Base-by-base conservation (phyloP, 345 rosid species). In the Acer saccharum region DNA sequence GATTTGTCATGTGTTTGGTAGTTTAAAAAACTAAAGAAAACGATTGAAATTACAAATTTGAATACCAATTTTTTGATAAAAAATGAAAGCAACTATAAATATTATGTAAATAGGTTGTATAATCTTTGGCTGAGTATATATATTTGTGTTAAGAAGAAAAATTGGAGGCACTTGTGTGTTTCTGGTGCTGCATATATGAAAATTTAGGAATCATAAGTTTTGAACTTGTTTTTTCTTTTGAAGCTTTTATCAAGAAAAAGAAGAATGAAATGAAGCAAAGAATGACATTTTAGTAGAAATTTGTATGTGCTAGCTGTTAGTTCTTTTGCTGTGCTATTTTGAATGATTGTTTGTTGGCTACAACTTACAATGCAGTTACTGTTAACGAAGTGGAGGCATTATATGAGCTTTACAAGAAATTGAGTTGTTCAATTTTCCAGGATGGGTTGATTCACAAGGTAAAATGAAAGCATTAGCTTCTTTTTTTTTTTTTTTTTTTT, bases 361-460 rank as follows among this genome's bases (percentile, higher is more conserved):
- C 3, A 64, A 44, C 71, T 44, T 6, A 35, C 4, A 64, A 44
- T 73, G 88, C 88, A 90, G 95, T 93, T 80, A 79, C 91, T 25
- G 86, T 90, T 21, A 90, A 89, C 67, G 97, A 93, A 74, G 80
- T 93, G 82, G 94, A 91, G 84, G 94, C 97, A 2, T 78, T 93
- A 81, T 80, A 79, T 65, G 97, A 88, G 86, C 84, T 93, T 25
- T 93, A 84, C 81, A 88, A 89, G 92, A 89, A 85, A 80, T 50
- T 92, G 72, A 90, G 97, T 65, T 81, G 84, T 80, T 91, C 92
- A 0, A 86, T 93, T 55, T 79, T 90, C 54, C 86, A 88, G 54
- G 97, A 91, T 35, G 91, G 92, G n/a, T 81, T 89, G 71, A 90
- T 93, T 73, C 95, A 93, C 83, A 93, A 93, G 93, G 98, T 93